Percentiles rank a stretch among this genome's conserved stretches.
Evolutionary conservation across 2,329 filamentous ascomycete genomes (phyloP).

Genomic region (Cordyceps farinosa): DNA sequence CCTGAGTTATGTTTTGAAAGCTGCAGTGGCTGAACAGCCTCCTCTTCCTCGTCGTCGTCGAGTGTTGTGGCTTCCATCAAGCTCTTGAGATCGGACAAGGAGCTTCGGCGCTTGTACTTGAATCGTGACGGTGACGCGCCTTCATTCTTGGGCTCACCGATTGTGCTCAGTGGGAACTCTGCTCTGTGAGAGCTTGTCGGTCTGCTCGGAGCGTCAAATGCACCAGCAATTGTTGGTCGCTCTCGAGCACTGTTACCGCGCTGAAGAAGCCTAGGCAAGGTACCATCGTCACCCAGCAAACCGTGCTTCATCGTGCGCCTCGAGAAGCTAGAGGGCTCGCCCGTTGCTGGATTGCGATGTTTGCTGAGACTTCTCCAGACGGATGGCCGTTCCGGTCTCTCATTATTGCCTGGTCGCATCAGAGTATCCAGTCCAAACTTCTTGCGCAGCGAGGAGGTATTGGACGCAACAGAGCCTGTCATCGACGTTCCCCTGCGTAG

Average conservation of each 20-base stretch:
- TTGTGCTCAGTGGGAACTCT: conserved; percentile 55
- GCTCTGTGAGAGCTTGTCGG: conserved; percentile 56
- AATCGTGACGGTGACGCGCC: conserved; percentile 38
- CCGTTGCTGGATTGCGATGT: conserved; percentile 59
- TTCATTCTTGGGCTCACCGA: conserved; percentile 53
- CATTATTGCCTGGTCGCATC: conserved; percentile 75
- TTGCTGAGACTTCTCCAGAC: conserved; percentile 90
- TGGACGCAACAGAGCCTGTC: conserved; percentile 75
- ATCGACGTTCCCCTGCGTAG: conserved; percentile 55
- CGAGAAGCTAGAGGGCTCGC: conserved; percentile 61
- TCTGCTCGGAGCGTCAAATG: conserved; percentile 56
- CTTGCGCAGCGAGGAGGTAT: conserved; percentile 77
- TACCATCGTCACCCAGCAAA: conserved; percentile 70
- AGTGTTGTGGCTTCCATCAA: conserved; percentile 61
- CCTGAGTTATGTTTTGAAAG: conserved; percentile 53
- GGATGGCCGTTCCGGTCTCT: conserved; percentile 66
- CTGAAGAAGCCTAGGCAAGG: conserved; percentile 37
- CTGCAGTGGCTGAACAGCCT: conserved; percentile 46
- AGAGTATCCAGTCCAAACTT: conserved; percentile 79
- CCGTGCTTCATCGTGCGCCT: conserved; percentile 66
- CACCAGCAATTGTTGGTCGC: conserved; percentile 57
- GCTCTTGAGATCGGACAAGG: conserved; percentile 77
- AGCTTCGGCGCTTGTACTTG: conserved; percentile 83
- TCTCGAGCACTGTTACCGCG: conserved; percentile 56
- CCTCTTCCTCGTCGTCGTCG: conserved; percentile 33